Base-by-base conservation (phyloP, 2,329 filamentous ascomycete genomes). In the Fusarium coffeatum region DNA sequence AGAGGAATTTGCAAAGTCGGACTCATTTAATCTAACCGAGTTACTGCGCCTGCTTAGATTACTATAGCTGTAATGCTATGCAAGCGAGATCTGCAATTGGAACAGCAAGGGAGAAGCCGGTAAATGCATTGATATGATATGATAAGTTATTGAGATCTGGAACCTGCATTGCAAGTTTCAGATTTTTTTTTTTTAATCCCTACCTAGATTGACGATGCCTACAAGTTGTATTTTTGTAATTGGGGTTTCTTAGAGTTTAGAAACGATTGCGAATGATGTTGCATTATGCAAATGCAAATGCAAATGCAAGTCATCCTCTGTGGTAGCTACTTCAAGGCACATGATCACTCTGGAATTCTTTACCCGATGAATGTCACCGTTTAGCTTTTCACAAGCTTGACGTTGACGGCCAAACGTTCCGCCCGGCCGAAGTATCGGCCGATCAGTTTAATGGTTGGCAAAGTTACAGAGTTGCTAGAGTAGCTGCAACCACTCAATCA, bases 231-330 rank as follows among this genome's bases (percentile, higher is more conserved):
- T n/a, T 37, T 37, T 37, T 37, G 34, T 37, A 37, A 37, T 3
- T 6, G 34, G 3, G 34, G 11, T 37, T 37, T 18, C 12, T 40
- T 25, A 37, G 30, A n/a, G 32, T 32, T 57, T 69, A 54, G 47
- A 59, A 47, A 65, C 28, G 50, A 46, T 53, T 59, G 51, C 59
- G 65, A 45, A 66, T 66, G 58, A 68, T 57, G 51, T 64, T 64
- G 59, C 55, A 68, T 66, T 23, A 63, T 47, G 55, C 49, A 48
- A 28, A 11, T 11, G 27, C 27, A 27, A 27, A 10, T 27, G 27
- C 27, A 42, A 46, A 37, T 43, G 18, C 56, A 48, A 37, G 60
- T 50, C 22, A 23, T 30, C 16, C 54, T 22, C 45, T 32, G 13
- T 32, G 13, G 3, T 15, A 43, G 40, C 23, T 42, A 18, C 27